Conservation (phyloP, 768 basidiomycete species). For the Leccinum subgranulosum region DNA sequence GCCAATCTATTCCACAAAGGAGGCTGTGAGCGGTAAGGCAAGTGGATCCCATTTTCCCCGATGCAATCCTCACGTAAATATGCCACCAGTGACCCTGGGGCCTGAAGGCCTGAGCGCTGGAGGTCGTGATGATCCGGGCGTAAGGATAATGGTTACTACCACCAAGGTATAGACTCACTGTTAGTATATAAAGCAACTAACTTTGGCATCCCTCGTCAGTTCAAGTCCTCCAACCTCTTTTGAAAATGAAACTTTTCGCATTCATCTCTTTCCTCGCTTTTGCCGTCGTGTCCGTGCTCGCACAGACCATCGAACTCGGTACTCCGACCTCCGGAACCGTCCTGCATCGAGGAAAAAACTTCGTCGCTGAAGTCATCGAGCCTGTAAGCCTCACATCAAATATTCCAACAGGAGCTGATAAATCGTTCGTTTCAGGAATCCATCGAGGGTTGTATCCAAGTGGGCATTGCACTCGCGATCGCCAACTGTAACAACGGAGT, state of each 20-base stretch:
- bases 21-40: not conserved
- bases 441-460: conserved; percentile 18
- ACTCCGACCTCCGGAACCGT: conserved; percentile 19
- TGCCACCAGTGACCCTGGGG: not conserved
- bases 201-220: not conserved
- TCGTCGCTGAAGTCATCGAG: conserved; percentile 17
- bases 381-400: conserved; percentile 18
- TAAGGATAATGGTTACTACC: not conserved
- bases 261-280: conserved; percentile 4
- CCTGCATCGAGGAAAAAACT: conserved; percentile 13
- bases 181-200: conserved; percentile 2
- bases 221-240: not conserved
- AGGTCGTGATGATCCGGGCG: not conserved
- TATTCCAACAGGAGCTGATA: not conserved
- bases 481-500: conserved; percentile 15
- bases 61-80: not conserved
- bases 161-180: not conserved
- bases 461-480: conserved; percentile 31
- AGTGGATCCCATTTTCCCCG: not conserved
- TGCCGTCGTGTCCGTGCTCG: conserved; percentile 10
- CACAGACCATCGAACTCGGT: conserved; percentile 29
- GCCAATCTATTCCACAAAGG: not conserved
- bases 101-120: not conserved
- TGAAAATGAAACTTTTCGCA: conserved; percentile 18
- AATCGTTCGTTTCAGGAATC: conserved; percentile 12